Evolutionary conservation across 2,329 filamentous ascomycete species (phyloP).

Genomic region (Cryphonectria carpinicola): DNA sequence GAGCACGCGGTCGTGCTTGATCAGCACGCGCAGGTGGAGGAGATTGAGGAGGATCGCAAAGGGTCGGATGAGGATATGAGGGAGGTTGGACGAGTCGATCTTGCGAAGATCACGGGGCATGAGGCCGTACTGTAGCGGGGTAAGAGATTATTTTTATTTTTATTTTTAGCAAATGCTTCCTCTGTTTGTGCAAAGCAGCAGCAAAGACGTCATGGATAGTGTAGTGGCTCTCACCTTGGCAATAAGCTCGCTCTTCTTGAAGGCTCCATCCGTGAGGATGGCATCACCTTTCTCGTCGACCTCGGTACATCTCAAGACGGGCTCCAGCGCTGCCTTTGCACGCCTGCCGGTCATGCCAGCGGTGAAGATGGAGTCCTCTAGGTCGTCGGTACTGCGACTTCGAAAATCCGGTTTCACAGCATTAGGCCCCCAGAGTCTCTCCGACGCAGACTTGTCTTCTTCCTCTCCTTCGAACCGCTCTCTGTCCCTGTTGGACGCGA

Average conservation of each 20-base stretch:
- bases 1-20: constrained; percentile 89
- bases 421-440: constrained; percentile 51
- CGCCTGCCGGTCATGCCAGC: constrained; percentile 68
- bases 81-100: constrained; percentile 94
- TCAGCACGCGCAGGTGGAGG: constrained; percentile 92
- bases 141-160: neutral
- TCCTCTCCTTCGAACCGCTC: constrained; percentile 29
- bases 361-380: constrained; percentile 65
- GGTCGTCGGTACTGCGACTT: constrained; percentile 24
- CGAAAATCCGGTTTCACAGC: constrained; percentile 37
- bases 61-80: constrained; percentile 91
- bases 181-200: neutral
- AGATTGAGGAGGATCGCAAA: constrained; percentile 94
- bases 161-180: constrained; percentile 7
- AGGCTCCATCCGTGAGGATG: constrained; percentile 90
- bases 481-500: constrained; percentile 35
- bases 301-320: constrained; percentile 89
- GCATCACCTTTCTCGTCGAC: constrained; percentile 92
- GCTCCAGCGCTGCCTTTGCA: constrained; percentile 79
- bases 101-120: constrained; percentile 94
- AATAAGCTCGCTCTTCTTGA: constrained; percentile 96
- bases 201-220: constrained; percentile 12
- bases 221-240: constrained; percentile 68
- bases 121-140: constrained; percentile 72
- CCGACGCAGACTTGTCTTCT: constrained; percentile 48